These are phyloP conservation scores for Rosellinia necatrix DNA, from an alignment of 2,329 filamentous ascomycete species.

Conservation along the genomic window DNA sequence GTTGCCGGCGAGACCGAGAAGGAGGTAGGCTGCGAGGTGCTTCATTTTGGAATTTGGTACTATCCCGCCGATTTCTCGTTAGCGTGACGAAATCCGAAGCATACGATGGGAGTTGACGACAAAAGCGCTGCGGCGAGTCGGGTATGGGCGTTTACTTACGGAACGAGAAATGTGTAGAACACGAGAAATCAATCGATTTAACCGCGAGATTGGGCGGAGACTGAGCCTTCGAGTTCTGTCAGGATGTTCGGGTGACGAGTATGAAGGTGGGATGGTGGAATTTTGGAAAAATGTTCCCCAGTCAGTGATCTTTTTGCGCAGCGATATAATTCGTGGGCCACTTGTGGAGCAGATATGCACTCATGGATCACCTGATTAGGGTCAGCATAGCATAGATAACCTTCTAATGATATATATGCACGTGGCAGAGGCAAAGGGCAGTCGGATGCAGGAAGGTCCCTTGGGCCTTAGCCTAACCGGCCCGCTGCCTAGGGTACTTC, in stretches of 20 bases:
- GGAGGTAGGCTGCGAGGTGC: conserved; percentile 99
- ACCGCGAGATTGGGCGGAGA: conserved; percentile 96
- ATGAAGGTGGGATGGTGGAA: conserved; percentile 40
- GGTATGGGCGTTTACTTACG: conserved; percentile 42
- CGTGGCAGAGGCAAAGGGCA: too few species aligned
- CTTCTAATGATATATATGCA: neutral
- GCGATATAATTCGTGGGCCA: conserved; percentile 26
- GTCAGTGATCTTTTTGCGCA: conserved; percentile 28
- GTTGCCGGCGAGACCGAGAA: conserved; percentile 94
- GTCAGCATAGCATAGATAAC: conserved; percentile 1
- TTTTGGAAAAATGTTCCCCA: conserved; percentile 26
- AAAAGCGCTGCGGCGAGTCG: too few species aligned
- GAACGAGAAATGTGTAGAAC: conserved; percentile 58
- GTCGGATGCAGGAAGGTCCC: too few species aligned
- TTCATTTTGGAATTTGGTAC: conserved; percentile 79
- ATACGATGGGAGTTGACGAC: neutral
- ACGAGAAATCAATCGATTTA: conserved; percentile 99
- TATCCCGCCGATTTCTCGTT: conserved; percentile 27
- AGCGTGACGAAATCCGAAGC: conserved; percentile 13
- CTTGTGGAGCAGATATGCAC: conserved; percentile 20
- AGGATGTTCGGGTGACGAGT: conserved; percentile 39
- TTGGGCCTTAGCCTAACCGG: too few species aligned
- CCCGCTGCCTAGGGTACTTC: too few species aligned
- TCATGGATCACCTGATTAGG: conserved; percentile 40
- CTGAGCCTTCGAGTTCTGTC: conserved; percentile 94